Evolutionary conservation across 1,139 yeast species (phyloP).

Genomic region (Magnusiomyces suaveolens): DNA sequence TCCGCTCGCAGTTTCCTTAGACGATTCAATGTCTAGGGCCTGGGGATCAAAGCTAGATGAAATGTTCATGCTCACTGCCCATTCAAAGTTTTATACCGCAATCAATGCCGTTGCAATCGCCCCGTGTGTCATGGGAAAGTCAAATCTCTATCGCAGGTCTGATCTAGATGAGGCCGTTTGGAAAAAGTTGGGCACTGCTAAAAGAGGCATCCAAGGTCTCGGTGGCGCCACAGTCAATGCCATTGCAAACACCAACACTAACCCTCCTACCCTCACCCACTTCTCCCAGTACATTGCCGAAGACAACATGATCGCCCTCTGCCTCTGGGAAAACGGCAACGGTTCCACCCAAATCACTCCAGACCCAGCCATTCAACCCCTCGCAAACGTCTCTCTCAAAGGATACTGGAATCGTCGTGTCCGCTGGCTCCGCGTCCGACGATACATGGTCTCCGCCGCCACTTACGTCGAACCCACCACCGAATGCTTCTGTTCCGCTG

Average conservation of each 20-base stretch:
- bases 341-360: constrained; percentile 73
- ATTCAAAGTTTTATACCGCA: constrained; percentile 73
- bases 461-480: constrained; percentile 83
- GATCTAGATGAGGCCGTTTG: constrained; percentile 58
- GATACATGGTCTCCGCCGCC: constrained; percentile 79
- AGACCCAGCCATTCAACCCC: constrained; percentile 73
- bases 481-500: constrained; percentile 60
- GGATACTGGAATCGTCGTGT: constrained; percentile 63
- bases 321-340: constrained; percentile 57
- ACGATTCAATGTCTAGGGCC: constrained; percentile 22
- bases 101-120: constrained; percentile 70
- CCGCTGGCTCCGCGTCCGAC: constrained; percentile 83
- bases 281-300: constrained; percentile 83
- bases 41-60: constrained; percentile 74
- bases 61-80: constrained; percentile 75
- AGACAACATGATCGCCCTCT: constrained; percentile 86
- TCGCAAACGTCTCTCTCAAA: constrained; percentile 38
- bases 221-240: too few relatives aligned
- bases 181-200: background rate
- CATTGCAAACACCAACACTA: too few relatives aligned
- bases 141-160: constrained; percentile 64
- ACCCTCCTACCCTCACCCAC: too few relatives aligned
- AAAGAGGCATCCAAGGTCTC: background rate
- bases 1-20: constrained; percentile 50
- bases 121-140: constrained; percentile 91